phyloP scores from a whole-genome alignment of 148 eudicot genomes.

The Salicornia ramosissima region DNA sequence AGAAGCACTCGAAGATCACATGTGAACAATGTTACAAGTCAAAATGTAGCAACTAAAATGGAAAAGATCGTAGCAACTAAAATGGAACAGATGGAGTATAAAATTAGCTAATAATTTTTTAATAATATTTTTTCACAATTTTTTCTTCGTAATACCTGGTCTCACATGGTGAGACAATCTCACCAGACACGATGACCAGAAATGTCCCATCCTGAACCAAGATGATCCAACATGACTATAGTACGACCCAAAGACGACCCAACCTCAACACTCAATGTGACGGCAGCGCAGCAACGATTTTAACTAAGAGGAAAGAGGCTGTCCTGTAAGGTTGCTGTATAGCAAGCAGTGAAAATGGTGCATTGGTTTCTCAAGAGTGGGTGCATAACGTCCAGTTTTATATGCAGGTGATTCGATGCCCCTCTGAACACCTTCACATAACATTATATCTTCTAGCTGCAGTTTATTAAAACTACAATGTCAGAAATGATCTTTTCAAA shows the following conservation, averaged over 20 bases:
- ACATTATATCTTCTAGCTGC: conserved; percentile 69
- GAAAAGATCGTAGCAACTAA: no score
- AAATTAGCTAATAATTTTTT: no score
- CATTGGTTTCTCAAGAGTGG: conserved; percentile 71
- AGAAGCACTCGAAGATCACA: no score
- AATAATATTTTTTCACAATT: no score
- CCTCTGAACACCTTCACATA: conserved; percentile 81
- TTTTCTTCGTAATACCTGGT: no score
- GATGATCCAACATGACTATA: not conserved
- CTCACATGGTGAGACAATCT: no score
- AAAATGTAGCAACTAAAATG: no score
- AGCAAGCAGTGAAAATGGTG: conserved; percentile 86
- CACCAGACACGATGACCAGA: no score
- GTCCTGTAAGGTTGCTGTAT: conserved; percentile 26
- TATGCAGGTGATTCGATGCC: conserved; percentile 89
- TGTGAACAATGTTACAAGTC: no score
- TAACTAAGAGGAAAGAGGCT: not conserved
- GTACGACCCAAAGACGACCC: not conserved
- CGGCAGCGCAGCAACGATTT: not conserved
- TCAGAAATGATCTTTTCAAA: not conserved
- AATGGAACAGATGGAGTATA: no score
- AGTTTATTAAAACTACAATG: not conserved
- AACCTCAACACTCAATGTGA: not conserved
- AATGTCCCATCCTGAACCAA: not conserved
- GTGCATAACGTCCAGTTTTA: conserved; percentile 63